Base-by-base conservation (phyloP, 176 grass and related monocot species). In the Phyllostachys edulis region DNA sequence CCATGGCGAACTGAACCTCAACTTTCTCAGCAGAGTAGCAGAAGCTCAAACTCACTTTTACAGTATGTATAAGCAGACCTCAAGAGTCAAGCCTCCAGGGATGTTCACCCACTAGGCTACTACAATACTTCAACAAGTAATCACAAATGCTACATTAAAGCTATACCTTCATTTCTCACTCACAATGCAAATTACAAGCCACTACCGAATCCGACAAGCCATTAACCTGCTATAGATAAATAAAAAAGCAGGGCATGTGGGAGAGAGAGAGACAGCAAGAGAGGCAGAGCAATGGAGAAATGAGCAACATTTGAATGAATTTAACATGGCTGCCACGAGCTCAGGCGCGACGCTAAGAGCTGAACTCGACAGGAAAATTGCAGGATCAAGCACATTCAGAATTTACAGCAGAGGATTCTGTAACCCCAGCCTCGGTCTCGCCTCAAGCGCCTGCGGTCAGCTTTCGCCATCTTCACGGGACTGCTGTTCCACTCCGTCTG, bases 401-500 rank as follows among this genome's bases (percentile, higher is more conserved):
- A 93, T 88, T 93, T 91, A 88, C 96, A 98, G 86, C 96, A 98
- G 69, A 91, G 86, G 79, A 98, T 63, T 70, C 67, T 78, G 37
- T 82, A 92, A 68, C 82, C 80, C 95, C 93, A 98, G 49, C 90
- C 73, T 73, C 85, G 79, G 39, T 82, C 63, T 70, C 67, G 87
- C 85, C 87, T 89, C 44, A 86, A 67, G n/a, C 68, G 84, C 68
- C 94, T 89, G 42, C 77, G 86, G 62, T 97, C 85, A 1, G 93
- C 91, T 80, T 95, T 95, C 0, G 69, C 91, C 96, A 98, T 98
- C 80, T 89, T 95, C 79, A 98, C 89, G 0, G 96, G 96, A 41
- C 96, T 98, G 72, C 93, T 95, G 70, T 84, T 93, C 96, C 93
- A 95, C 80, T 98, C 96, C 2, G 64, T 80, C 70, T 93, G 96